These are phyloP conservation scores for Claviceps spartinae DNA, from an alignment of 2,329 filamentous ascomycete genomes.

Conservation along the genomic window DNA sequence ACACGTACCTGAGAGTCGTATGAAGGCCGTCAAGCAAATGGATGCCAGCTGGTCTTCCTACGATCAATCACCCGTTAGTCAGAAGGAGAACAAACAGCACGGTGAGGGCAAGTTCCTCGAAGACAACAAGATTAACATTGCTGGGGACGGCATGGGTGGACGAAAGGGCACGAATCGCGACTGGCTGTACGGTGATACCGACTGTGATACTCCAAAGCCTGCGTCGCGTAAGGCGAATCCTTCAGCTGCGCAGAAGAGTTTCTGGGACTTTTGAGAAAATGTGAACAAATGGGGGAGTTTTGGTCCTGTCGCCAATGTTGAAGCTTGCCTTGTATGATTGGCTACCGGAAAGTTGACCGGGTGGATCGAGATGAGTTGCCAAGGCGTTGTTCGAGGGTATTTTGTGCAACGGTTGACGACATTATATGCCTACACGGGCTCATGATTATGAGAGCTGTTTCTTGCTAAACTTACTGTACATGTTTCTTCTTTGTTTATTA, in stretches of 20 bases:
- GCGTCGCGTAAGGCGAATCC: constrained; percentile 23
- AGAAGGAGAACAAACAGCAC: constrained; percentile 37
- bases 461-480: neutral
- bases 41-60: constrained; percentile 47
- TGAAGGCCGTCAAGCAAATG: constrained; percentile 63
- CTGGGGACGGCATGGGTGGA: constrained; percentile 54
- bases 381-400: constrained; percentile 2
- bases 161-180: constrained; percentile 37
- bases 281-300: neutral
- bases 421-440: constrained; percentile 13
- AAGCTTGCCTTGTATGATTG: no score
- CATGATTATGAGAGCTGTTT: constrained; percentile 19
- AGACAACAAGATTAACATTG: constrained; percentile 28
- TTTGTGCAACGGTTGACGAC: constrained; percentile 2
- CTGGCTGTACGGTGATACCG: constrained; percentile 45
- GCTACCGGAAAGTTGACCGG: neutral
- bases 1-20: constrained; percentile 41
- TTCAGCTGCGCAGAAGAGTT: constrained; percentile 13
- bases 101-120: constrained; percentile 37
- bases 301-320: neutral
- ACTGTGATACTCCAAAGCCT: constrained; percentile 24
- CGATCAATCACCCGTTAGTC: constrained; percentile 38
- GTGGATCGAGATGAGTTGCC: constrained; percentile 4
- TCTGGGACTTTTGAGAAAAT: constrained; percentile 28
- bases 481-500: neutral